Evolutionary conservation across 1,284 basidiomycete species (phyloP).

Genomic region (Trametes versicolor): DNA sequence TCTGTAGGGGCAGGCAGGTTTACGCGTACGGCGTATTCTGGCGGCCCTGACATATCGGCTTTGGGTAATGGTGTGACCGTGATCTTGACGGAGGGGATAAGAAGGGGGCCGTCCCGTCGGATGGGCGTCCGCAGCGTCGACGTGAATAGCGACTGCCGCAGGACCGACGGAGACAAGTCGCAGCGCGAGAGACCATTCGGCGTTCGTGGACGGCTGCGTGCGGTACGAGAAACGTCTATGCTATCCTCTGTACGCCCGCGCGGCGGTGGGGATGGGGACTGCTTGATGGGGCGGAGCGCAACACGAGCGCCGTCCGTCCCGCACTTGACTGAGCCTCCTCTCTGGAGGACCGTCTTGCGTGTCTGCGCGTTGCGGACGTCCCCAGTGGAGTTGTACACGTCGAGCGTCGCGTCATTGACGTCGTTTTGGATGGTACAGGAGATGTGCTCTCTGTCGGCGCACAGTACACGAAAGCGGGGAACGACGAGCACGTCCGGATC

Average conservation of each 20-base stretch:
- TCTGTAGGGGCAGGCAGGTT: conserved; percentile 64
- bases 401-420: conserved; percentile 57
- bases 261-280: conserved; percentile 26
- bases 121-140: conserved; percentile 45
- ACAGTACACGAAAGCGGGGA: conserved; percentile 74
- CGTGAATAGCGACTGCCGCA: conserved; percentile 40
- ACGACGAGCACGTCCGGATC: conserved; percentile 61
- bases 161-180: conserved; percentile 37
- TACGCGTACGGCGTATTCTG: conserved; percentile 68
- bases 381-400: conserved; percentile 68
- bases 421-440: conserved; percentile 68
- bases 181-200: conserved; percentile 38
- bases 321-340: conserved; percentile 64
- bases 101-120: conserved; percentile 62
- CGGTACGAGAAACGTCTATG: conserved; percentile 35
- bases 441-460: conserved; percentile 67
- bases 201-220: conserved; percentile 48
- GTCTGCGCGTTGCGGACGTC: conserved; percentile 67
- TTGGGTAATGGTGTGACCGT: conserved; percentile 61
- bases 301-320: conserved; percentile 67
- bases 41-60: conserved; percentile 41
- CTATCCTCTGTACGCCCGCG: conserved; percentile 34
- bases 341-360: conserved; percentile 67
- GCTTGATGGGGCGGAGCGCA: conserved; percentile 52
- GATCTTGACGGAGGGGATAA: conserved; percentile 68